Evolutionary conservation across 345 rosid genomes (phyloP), one percentile per base, ranked within the genome.

Genomic region (Raphanus raphanistrum): DNA sequence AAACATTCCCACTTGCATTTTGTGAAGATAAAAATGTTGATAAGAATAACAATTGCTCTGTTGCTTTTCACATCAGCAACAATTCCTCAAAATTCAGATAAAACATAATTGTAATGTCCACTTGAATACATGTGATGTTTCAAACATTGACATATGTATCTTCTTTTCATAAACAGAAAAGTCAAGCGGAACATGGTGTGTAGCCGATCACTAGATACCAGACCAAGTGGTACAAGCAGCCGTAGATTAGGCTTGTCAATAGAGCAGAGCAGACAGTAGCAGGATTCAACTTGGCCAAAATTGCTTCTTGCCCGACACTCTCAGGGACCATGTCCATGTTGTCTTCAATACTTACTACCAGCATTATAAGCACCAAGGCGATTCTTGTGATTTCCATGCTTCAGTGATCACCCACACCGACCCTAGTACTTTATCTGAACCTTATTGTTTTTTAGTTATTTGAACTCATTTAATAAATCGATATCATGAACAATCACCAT

Each of bases 301-400:
- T 76, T 93, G 97, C 71, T 90, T 79, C 75, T 71, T 68, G n/a
- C 96, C 97, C 8, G 77, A 90, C 84, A 89, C 94, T 7, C 12
- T 82, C 2, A 87, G 36, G 55, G 85, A 79, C 68, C 97, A 91
- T 72, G 90, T 88, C 63, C 87, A 90, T 50, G 83, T 84, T 84
- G 94, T 90, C 63, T 90, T 89, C 87, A 90, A 93, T 79, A 76
- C 13, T 81, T 90, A 87, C 76, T 93, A 79, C 80, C 92, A 89
- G 68, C 72, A 43, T 69, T 63, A 50, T 77, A 90, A 86, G 85
- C 52, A 70, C 60, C 71, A 62, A 2, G 92, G 90, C 4, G 92
- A 91, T 63, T 62, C 83, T 61, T 88, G 98, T 82, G 66, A 78
- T 84, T 91, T 90, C 82, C 73, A 31, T 35, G 89, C 92, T 48